Evolutionary conservation across 2,329 filamentous ascomycete species (phyloP).

Genomic region (Talaromyces atroroseus): DNA sequence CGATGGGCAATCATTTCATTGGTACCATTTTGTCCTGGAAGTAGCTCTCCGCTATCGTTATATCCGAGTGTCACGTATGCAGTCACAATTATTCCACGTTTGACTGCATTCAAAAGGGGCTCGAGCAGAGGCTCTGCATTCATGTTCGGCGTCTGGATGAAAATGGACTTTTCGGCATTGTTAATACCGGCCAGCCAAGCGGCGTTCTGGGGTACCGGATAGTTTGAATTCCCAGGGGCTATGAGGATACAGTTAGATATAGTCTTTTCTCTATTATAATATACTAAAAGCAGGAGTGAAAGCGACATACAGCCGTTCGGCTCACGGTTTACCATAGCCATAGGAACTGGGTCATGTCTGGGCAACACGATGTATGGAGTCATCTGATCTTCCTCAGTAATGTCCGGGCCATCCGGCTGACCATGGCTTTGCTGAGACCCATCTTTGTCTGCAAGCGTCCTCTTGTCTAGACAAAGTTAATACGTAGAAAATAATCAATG

Average conservation of each 20-base stretch:
- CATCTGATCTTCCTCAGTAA: constrained; percentile 52
- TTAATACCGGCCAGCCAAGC: constrained; percentile 66
- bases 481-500: not conserved
- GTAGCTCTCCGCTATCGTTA: constrained; percentile 70
- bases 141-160: constrained; percentile 72
- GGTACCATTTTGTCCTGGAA: constrained; percentile 69
- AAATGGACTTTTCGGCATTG: constrained; percentile 59
- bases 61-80: constrained; percentile 73
- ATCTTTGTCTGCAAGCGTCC: not conserved
- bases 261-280: not conserved
- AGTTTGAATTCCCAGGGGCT: constrained; percentile 54
- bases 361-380: constrained; percentile 59
- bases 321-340: constrained; percentile 64
- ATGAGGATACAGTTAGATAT: not conserved
- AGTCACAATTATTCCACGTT: constrained; percentile 61
- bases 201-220: constrained; percentile 67
- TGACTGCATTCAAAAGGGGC: constrained; percentile 59
- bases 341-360: constrained; percentile 55
- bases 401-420: constrained; percentile 50
- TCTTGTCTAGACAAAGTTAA: constrained; percentile 10
- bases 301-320: constrained; percentile 52
- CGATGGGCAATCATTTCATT: constrained; percentile 65
- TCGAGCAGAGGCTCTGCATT: constrained; percentile 65
- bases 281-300: not conserved
- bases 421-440: constrained; percentile 43